Base-by-base conservation (phyloP, 306 rosid genomes). In the Oxytropis ochrocephala region DNA sequence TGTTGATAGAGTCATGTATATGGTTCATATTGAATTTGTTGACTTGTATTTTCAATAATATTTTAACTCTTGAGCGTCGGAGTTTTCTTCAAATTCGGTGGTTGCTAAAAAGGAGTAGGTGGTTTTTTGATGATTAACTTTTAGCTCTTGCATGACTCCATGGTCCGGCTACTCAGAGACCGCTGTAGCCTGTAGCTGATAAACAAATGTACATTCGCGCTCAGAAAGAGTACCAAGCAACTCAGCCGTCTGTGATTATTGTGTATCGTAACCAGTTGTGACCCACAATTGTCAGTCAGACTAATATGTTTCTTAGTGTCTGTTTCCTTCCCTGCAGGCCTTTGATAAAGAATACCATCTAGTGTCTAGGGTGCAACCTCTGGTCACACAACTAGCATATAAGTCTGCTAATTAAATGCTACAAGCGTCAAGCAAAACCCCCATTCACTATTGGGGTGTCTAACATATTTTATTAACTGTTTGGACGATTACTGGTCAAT, bases 1-100 rank as follows among this genome's bases (percentile, higher is more conserved):
- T 84, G 80, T 65, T 83, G 82, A 42, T 85, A 90, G 78, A 76
- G 67, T 79, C 71, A 59, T 78, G 79, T 80, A 74, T 81, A 87
- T 69, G 80, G 67, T 74, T 70, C 62, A 60, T 47, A 70, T 42
- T 74, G 67, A 59, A 64, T 76, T 58, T 60, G 48, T 30, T 53
- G 75, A 69, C 56, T 44, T 29, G 12, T 65, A 77, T 80, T 76
- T 72, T 59, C 67, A 64, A 72, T 72, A 52, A 80, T 72, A 72
- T 71, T 67, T 36, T n/a, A 75, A 64, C 54, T 63, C 21, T 69
- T 58, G 10, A 67, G 64, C 7, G 10, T 56, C 24, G 19, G 56
- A 19, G 68, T 39, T 64, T 64, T 60, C 69, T 48, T 69, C 49
- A 30, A 69, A 52, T 54, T 61, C 16, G 51, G 38, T 32, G 38